Evolutionary conservation across 768 basidiomycete species (phyloP).

Genomic region (Kwoniella botswanensis): DNA sequence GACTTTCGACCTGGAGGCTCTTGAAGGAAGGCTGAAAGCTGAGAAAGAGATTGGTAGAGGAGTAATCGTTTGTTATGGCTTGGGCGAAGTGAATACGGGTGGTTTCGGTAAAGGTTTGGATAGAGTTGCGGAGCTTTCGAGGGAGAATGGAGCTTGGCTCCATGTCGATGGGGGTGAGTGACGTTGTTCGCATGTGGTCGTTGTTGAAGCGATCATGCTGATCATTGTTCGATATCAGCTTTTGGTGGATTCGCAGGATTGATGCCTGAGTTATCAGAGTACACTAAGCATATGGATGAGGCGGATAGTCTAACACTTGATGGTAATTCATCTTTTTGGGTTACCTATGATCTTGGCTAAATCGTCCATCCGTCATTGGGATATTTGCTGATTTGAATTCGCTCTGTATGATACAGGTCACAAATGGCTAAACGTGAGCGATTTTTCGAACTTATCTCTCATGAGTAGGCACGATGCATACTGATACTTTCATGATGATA

Average conservation of each 20-base stretch:
- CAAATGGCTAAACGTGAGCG: constrained; percentile 61
- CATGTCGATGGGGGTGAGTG: constrained; percentile 61
- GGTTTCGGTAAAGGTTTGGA: constrained; percentile 56
- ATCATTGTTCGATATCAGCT: constrained; percentile 45
- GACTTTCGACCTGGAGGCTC: constrained; percentile 54
- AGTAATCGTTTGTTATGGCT: constrained; percentile 52
- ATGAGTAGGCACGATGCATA: constrained; percentile 17
- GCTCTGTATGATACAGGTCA: constrained; percentile 17
- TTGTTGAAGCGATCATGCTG: constrained; percentile 8
- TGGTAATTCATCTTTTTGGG: constrained; percentile 40
- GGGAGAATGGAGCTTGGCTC: constrained; percentile 59
- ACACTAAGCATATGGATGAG: constrained; percentile 56
- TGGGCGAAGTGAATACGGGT: constrained; percentile 63
- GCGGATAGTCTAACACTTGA: constrained; percentile 61
- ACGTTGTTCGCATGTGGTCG: not conserved
- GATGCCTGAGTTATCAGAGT: constrained; percentile 54
- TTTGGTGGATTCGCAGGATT: constrained; percentile 61
- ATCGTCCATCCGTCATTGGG: no score
- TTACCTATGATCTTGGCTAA: no score
- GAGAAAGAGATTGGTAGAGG: constrained; percentile 52
- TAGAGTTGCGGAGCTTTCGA: constrained; percentile 56
- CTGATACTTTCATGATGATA: not conserved
- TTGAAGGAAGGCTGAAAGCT: constrained; percentile 52
- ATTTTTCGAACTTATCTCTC: not conserved
- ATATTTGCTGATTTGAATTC: no score